Base-by-base conservation (phyloP, 164 flowering plant species). In the Aristolochia californica region DNA sequence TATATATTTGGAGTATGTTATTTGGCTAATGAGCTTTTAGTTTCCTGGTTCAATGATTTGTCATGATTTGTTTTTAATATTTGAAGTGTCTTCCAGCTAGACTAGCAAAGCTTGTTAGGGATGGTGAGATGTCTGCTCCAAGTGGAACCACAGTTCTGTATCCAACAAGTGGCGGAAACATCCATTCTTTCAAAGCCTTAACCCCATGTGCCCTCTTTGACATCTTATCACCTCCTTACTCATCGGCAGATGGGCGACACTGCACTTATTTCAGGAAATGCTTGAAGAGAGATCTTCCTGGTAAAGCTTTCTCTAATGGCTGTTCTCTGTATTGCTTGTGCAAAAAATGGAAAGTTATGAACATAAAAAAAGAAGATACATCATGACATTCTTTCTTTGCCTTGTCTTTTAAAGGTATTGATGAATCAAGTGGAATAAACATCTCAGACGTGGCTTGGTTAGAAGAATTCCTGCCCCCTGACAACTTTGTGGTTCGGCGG, bases 121-220 rank as follows among this genome's bases (percentile, higher is more conserved):
- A 84, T 59, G 59, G 67, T 17, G 81, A 81, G 48, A 83, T 82
- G 91, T 61, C 68, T 23, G 91, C 88, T 50, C 90, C 95, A 3
- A 75, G 81, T 70, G 77, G 71, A 8, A 74, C 88, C 18, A 84
- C 91, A 10, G 57, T 74, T 60, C 81, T 87, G 7, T 80, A 79
- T 69, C 95, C 91, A 43, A 71, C 74, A 0, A 69, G 61, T 59
- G 95, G 95, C 15, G 91, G 95, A 24, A 87, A 87, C 68, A 77
- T 87, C 48, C 95, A 84, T 65, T 68, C 75, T 65, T 86, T 83
- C 67, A 79, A 61, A 66, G 95, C 95, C 23, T 22, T 76, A 18
- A 83, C 90, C n/a, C 85, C 85, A 11, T 83, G 90, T 70, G 95
- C 95, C 24, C 61, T 86, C 44, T 80, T 86, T 51, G 95, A 86